phyloP scores from a whole-genome alignment of 225 moss, liverwort and hornwort genomes.

The Marchantia polymorpha region DNA sequence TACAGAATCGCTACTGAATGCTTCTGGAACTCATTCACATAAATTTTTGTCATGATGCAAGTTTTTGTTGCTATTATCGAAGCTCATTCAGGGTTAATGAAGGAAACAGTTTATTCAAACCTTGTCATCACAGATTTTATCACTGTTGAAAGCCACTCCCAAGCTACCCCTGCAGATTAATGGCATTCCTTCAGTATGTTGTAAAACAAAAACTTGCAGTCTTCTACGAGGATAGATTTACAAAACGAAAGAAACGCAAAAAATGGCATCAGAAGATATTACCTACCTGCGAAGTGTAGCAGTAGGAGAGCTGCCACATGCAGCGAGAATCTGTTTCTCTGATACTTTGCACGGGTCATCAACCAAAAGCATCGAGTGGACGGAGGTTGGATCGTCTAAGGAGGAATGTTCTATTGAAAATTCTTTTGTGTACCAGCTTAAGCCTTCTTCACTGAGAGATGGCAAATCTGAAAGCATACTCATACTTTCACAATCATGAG shows the following conservation, averaged over 20 bases:
- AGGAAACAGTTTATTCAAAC: conserved; percentile 27
- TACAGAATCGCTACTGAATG: too few species aligned
- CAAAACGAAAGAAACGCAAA: neutral
- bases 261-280: neutral
- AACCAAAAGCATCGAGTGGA: conserved; percentile 33
- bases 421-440: conserved; percentile 24
- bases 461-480: neutral
- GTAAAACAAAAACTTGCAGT: neutral
- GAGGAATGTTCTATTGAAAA: neutral
- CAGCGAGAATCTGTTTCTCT: conserved; percentile 22
- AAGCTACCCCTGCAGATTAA: conserved; percentile 44
- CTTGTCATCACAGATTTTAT: conserved; percentile 52
- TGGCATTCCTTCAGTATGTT: neutral
- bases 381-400: conserved; percentile 15
- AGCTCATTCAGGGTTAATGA: too few species aligned
- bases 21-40: too few species aligned
- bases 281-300: conserved; percentile 38
- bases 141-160: conserved; percentile 46
- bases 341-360: conserved; percentile 11
- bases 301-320: conserved; percentile 38
- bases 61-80: too few species aligned
- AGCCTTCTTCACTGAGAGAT: conserved; percentile 6
- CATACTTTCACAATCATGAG: neutral
- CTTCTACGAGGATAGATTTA: neutral
- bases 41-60: too few species aligned